Evolutionary conservation across 129 eudicot species (phyloP).

Genomic region (Tagetes patula): DNA sequence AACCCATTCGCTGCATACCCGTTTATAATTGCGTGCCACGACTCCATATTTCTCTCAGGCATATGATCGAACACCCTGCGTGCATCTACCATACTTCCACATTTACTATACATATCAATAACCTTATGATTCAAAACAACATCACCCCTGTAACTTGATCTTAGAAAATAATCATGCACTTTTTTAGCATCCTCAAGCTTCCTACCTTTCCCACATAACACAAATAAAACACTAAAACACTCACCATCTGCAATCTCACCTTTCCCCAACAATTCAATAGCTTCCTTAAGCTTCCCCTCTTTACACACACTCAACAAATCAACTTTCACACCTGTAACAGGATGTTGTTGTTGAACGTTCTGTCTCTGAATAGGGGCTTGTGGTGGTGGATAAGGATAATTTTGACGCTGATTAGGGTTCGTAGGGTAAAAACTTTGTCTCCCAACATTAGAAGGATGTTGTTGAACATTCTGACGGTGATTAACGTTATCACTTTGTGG

Average conservation of each 20-base stretch:
- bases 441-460: not conserved
- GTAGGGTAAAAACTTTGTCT: not conserved
- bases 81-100: conserved; percentile 43
- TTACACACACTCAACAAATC: conserved; percentile 30
- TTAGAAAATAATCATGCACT: conserved; percentile 41
- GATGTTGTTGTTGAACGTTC: conserved; percentile 14
- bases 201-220: conserved; percentile 32
- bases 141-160: conserved; percentile 39
- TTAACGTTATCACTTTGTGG: not conserved
- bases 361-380: conserved; percentile 21
- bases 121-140: conserved; percentile 24
- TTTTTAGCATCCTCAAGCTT: conserved; percentile 43
- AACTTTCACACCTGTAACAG: conserved; percentile 10
- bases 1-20: conserved; percentile 39
- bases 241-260: conserved; percentile 35
- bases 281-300: conserved; percentile 38
- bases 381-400: conserved; percentile 2
- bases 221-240: conserved; percentile 29
- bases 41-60: conserved; percentile 30
- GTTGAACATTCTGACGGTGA: not conserved
- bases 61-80: conserved; percentile 42
- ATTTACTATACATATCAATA: conserved; percentile 40
- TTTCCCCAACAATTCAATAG: conserved; percentile 29
- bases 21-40: conserved; percentile 34
- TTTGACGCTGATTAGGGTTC: conserved; percentile 19